phyloP scores from a whole-genome alignment of 73 alveolate genomes.

The Blepharisma stoltei region DNA sequence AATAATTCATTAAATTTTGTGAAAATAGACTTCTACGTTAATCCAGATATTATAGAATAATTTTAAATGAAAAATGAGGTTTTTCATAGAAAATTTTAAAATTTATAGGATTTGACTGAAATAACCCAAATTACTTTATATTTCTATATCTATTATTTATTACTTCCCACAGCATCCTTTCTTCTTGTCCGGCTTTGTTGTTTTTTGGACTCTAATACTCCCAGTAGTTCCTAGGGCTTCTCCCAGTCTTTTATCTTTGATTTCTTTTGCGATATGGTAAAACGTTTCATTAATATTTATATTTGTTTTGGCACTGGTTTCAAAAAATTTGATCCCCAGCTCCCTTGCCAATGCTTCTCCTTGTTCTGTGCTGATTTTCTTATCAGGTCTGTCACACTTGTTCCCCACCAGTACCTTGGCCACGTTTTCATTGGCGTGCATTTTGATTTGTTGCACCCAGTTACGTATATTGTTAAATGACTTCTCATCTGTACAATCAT shows the following conservation, averaged over 20 bases:
- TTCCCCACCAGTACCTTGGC: conserved; percentile 55
- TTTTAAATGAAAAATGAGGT: too few species aligned
- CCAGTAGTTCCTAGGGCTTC: too few species aligned
- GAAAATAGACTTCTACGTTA: too few species aligned
- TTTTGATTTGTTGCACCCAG: conserved; percentile 52
- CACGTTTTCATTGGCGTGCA: conserved; percentile 47
- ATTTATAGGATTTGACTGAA: too few species aligned
- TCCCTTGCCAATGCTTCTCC: conserved; percentile 27
- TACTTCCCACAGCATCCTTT: too few species aligned
- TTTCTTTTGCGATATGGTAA: not conserved
- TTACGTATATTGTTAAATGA: conserved; percentile 38
- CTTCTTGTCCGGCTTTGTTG: too few species aligned
- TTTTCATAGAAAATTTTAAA: too few species aligned
- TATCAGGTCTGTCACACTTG: conserved; percentile 30
- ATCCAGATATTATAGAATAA: too few species aligned
- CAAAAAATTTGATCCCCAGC: conserved; percentile 15
- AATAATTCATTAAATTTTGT: too few species aligned
- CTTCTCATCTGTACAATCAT: conserved; percentile 53
- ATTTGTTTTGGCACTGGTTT: conserved; percentile 33
- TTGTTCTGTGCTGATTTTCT: not conserved
- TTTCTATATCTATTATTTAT: too few species aligned
- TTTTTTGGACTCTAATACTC: too few species aligned
- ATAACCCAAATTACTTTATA: too few species aligned
- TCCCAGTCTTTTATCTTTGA: conserved; percentile 24
- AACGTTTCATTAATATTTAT: conserved; percentile 25